Evolutionary conservation across 257 asterid genomes (phyloP), one percentile per base, ranked within the genome.

Genomic region (Ballota nigra): DNA sequence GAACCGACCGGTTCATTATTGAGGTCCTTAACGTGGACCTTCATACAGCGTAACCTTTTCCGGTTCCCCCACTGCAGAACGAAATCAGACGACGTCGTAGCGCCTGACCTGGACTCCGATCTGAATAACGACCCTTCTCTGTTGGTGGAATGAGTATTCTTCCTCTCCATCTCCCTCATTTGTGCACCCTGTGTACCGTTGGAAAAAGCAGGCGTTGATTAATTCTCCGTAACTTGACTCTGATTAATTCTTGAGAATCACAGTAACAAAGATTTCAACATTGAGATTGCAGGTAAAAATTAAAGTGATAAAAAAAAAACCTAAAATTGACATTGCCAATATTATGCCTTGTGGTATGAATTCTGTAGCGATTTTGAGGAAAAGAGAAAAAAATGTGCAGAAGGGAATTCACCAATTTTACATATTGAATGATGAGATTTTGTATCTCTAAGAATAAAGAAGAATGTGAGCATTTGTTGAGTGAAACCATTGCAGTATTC

Each of bases 21-120:
- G 8, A 63, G 53, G 60, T 83, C 85, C 83, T 87, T 86, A 16
- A 63, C 81, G 69, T 81, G 92, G 36, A 71, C 81, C 88, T 93
- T 93, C 91, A 84, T 83, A 77, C 98, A 89, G 36, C 91, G 85
- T 65, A 86, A 51, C 81, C 92, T 77, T 73, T 94, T 94, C 70
- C 91, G 82, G 71, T 84, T 91, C 11, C 97, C 98, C 96, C 95
- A 87, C 83, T 89, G 97, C 76, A 93, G 76, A 3, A 80, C 85
- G 80, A 91, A 91, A 65, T 90, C 88, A 0, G 90, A 82, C 74
- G 97, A 81, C 83, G 91, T 67, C 68, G 84, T 81, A 19, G 61
- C 75, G 0, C 71, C 77, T 59, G 87, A 78, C 80, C 78, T 83
- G 38, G 83, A 75, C 63, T 81, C 83, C 52, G 95, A 83, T 81